Percentiles rank a stretch among this genome's conserved stretches.
phyloP scores from a whole-genome alignment of 495 filamentous ascomycete species.

The Clavariopsis aquatica region DNA sequence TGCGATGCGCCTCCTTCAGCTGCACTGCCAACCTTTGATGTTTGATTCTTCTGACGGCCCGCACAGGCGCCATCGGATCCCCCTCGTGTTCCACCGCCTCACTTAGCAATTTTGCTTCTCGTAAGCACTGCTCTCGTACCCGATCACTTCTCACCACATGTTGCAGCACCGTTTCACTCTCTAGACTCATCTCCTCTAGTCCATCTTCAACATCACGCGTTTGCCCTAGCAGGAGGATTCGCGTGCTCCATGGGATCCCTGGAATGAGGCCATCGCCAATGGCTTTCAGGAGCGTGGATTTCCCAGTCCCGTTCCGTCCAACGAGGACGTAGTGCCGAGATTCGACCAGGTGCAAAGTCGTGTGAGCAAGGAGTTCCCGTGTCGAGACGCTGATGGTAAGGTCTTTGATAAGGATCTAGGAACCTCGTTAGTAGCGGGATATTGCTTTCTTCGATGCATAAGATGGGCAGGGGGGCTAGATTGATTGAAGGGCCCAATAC shows the following conservation, averaged over 20 bases:
- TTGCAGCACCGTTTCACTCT: conserved; percentile 58
- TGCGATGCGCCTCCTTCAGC: conserved; percentile 68
- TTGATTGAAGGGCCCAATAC: conserved; percentile 7
- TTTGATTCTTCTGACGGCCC: conserved; percentile 59
- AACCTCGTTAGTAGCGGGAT: not conserved
- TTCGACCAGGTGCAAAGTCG: conserved; percentile 66
- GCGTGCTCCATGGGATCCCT: conserved; percentile 67
- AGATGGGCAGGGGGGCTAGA: not conserved
- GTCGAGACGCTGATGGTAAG: conserved; percentile 50
- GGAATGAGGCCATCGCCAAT: conserved; percentile 78
- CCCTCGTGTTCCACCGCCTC: conserved; percentile 50
- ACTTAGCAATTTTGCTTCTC: conserved; percentile 54
- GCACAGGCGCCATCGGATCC: conserved; percentile 59
- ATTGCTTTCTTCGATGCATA: no score
- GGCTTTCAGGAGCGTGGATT: conserved; percentile 73
- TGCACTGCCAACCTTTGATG: conserved; percentile 61
- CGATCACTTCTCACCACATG: conserved; percentile 68
- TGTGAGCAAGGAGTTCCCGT: conserved; percentile 68
- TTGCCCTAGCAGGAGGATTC: conserved; percentile 73
- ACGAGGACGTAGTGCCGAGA: conserved; percentile 72
- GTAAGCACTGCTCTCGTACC: conserved; percentile 57
- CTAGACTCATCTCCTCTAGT: conserved; percentile 18
- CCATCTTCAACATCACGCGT: conserved; percentile 50
- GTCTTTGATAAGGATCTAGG: conserved; percentile 43
- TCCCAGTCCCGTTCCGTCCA: conserved; percentile 77